Evolutionary conservation across 2,329 filamentous ascomycete species (phyloP), one percentile per base, ranked within the genome.

Genomic region (Sporothrix dimorphospora): DNA sequence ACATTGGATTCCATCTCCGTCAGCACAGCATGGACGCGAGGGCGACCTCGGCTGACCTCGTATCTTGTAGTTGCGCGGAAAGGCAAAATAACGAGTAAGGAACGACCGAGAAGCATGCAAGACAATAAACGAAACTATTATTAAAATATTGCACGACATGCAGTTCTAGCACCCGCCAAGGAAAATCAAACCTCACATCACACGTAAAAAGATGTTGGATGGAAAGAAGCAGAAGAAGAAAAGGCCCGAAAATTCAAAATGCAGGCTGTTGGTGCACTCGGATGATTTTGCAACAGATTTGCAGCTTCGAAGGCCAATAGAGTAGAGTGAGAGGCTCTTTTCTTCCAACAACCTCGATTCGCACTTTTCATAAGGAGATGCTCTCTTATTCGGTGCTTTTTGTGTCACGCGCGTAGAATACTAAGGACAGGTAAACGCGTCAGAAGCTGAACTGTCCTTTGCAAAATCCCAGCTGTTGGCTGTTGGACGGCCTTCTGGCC

Each of bases 101-200:
- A 45, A 45, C 59, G 38, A 27, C 59, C 38, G 59, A 24, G 12
- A 66, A 34, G 42, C 42, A 47, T 66, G 61, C 24, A 49, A 66
- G 61, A 21, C 42, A 66, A 49, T 49, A 34, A 34, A 27, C 21
- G 42, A 34, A 34, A 30, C 40, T 66, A 66, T 49, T 49, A n/a
- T 30, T n/a, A n/a, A 30, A 47, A 65, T 61, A 61, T 45, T 24
- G 59, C 38, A 65, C 59, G 38, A 27, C 59, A 16, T 27, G 59
- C 38, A 65, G 21, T 63, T 42, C 11, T 16, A 24, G 38, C 34
- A 42, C 21, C 21, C 14, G 57, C 59, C 38, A 65, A 45, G 53
- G n/a, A n/a, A 63, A 27, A 65, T 16, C 38, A 45, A 24, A 30
- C 38, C n/a, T 65, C 21, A 45, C 38, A 9, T 42, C 57, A 63